These are phyloP conservation scores for Gamarada debralockiae DNA, from an alignment of 495 filamentous ascomycete genomes.

Conservation along the genomic window DNA sequence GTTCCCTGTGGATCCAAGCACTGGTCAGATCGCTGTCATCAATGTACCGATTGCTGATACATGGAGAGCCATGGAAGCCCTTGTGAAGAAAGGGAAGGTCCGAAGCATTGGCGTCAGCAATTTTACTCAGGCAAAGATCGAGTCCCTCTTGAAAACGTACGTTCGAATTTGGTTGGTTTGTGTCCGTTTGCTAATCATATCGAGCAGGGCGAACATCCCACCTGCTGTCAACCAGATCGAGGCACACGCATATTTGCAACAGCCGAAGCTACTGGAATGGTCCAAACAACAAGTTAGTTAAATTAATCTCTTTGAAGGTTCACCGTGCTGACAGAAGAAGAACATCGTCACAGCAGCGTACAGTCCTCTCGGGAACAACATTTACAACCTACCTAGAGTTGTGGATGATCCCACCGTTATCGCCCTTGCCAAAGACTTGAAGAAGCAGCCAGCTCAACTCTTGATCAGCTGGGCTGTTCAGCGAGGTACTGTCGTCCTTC, in stretches of 20 bases:
- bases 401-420: constrained; percentile 38
- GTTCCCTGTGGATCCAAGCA: constrained; percentile 28
- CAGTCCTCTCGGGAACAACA: constrained; percentile 58
- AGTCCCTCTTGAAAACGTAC: constrained; percentile 32
- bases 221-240: constrained; percentile 62
- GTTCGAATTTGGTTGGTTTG: not conserved
- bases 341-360: constrained; percentile 55
- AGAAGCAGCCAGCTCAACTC: constrained; percentile 44
- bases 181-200: not conserved
- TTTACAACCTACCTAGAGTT: constrained; percentile 38
- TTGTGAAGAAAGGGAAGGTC: constrained; percentile 52
- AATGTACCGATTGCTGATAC: constrained; percentile 27
- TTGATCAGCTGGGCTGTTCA: constrained; percentile 48
- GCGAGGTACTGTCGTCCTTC: constrained; percentile 51
- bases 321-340: constrained; percentile 3
- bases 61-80: constrained; percentile 46
- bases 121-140: constrained; percentile 43
- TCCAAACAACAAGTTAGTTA: constrained; percentile 36
- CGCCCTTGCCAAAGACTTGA: constrained; percentile 39
- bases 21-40: constrained; percentile 23
- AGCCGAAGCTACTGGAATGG: constrained; percentile 42
- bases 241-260: constrained; percentile 56
- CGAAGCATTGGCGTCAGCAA: constrained; percentile 64
- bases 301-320: not conserved
- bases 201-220: constrained; percentile 28